A percentile compares a stretch with the other conserved stretches of the same genome.
Evolutionary conservation across 2,329 filamentous ascomycete genomes (phyloP).

Genomic region (Alternaria ventricosa): DNA sequence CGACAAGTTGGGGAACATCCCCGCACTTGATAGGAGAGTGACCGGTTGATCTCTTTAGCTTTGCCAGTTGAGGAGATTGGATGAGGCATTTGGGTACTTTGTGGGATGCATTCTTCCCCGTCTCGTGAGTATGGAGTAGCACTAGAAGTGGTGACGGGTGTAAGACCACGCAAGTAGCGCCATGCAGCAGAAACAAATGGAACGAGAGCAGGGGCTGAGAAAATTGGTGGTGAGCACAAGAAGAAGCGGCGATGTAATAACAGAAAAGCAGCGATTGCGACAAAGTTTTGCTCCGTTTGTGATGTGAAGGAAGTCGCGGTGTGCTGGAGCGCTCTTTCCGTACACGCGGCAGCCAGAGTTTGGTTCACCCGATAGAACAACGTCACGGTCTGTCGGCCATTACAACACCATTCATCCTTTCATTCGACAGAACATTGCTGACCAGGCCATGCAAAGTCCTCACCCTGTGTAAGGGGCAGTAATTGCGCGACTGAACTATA

Average conservation of each 20-base stretch:
- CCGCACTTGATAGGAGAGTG: constrained; percentile 4
- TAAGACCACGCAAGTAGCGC: not conserved
- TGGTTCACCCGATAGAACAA: constrained; percentile 46
- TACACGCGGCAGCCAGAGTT: not conserved
- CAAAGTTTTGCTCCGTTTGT: not conserved
- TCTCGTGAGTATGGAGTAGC: not conserved
- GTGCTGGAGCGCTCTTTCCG: not conserved
- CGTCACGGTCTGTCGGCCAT: not conserved
- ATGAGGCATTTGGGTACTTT: not conserved
- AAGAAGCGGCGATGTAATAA: not conserved
- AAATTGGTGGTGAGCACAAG: not conserved
- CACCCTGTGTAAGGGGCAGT: not conserved
- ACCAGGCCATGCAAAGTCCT: not conserved
- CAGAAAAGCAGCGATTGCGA: not conserved
- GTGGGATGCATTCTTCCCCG: not conserved
- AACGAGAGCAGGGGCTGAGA: not conserved
- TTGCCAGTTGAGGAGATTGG: not conserved
- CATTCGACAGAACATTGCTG: not conserved
- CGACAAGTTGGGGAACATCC: not conserved
- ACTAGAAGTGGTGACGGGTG: not conserved
- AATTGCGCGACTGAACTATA: not conserved
- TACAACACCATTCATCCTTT: not conserved
- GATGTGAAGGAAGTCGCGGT: constrained; percentile 4
- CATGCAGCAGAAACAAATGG: not conserved
- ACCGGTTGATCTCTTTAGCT: not conserved